Base-by-base conservation (phyloP, 1,284 basidiomycete species). In the Xerocomus nothofagi region DNA sequence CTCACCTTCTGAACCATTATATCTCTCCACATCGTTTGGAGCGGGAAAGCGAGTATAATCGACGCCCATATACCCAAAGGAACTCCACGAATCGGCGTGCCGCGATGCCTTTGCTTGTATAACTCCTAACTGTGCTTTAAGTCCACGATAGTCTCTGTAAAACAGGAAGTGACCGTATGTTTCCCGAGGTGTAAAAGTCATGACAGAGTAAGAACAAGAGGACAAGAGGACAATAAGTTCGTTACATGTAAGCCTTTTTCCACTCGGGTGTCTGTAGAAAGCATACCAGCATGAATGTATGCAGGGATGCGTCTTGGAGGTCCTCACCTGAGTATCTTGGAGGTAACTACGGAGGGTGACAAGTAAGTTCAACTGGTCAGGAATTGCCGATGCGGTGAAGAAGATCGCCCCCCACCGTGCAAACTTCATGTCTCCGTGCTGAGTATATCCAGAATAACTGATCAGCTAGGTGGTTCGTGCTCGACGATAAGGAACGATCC, bases 161-260 rank as follows among this genome's bases (percentile, higher is more conserved):
- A 27, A 31, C 15, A 30, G 8, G 30, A 42, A 46, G 20, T 1
- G 38, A 49, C 24, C 9, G 29, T 29, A 37, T 47, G 34, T 39
- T 44, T 47, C 41, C 38, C 18, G 43, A 24, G 24, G 17, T 15
- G 32, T 30, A 29, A 39, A 23, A 23, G 12, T n/a, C 18, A 36
- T n/a, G 44, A 57, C 24, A 54, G 48, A n/a, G 14, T 4, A 33
- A 9, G 24, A 20, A 21, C 34, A 27, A n/a, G 12, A 11, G 17
- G 44, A 39, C 15, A 38, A 30, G 37, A 44, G 38, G 21, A 42
- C 1, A 32, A 20, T 24, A 17, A 38, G 51, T 26, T 38, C 63
- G 78, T 51, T 57, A 89, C 88, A 91, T 88, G 66, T 91, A 91
- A 14, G 86, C 88, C 55, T 76, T 82, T 62, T 88, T 86, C 88